Evolutionary conservation across 2,329 filamentous ascomycete genomes (phyloP).

Genomic region (Trichoderma cornu-damae): DNA sequence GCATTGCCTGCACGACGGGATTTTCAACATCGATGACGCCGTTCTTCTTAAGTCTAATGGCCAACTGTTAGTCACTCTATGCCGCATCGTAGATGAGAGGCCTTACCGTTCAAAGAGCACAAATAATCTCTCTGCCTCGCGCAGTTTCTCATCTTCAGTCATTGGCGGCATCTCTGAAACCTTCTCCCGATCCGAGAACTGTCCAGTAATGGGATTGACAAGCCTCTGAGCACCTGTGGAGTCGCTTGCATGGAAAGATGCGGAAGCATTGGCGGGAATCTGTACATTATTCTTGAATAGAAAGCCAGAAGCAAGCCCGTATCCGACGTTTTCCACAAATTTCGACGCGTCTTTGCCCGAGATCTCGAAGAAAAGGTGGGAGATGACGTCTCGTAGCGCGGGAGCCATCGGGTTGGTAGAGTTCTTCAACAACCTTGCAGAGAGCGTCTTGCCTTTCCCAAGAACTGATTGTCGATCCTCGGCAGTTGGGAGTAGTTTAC

Average conservation of each 20-base stretch:
- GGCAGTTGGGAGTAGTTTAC: conserved; percentile 67
- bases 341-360: conserved; percentile 72
- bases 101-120: conserved; percentile 79
- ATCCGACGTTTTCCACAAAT: conserved; percentile 89
- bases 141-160: conserved; percentile 86
- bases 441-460: conserved; percentile 67
- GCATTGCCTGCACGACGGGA: conserved; percentile 64
- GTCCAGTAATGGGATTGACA: conserved; percentile 83
- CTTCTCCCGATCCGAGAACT: conserved; percentile 66
- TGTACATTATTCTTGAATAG: conserved; percentile 78
- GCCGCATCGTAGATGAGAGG: background rate
- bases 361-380: conserved; percentile 77
- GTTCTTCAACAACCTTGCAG: conserved; percentile 71
- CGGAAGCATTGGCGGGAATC: conserved; percentile 61
- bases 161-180: conserved; percentile 61
- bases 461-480: conserved; percentile 72
- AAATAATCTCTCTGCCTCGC: conserved; percentile 84
- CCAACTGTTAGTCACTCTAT: conserved; percentile 20
- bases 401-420: conserved; percentile 69
- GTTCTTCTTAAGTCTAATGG: conserved; percentile 57
- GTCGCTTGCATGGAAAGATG: conserved; percentile 35
- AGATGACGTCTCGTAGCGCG: conserved; percentile 68
- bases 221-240: conserved; percentile 33
- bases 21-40: conserved; percentile 76
- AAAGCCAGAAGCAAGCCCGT: conserved; percentile 88